These are phyloP conservation scores for Candida morakotiae DNA, from an alignment of 805 yeast species.

Conservation along the genomic window DNA sequence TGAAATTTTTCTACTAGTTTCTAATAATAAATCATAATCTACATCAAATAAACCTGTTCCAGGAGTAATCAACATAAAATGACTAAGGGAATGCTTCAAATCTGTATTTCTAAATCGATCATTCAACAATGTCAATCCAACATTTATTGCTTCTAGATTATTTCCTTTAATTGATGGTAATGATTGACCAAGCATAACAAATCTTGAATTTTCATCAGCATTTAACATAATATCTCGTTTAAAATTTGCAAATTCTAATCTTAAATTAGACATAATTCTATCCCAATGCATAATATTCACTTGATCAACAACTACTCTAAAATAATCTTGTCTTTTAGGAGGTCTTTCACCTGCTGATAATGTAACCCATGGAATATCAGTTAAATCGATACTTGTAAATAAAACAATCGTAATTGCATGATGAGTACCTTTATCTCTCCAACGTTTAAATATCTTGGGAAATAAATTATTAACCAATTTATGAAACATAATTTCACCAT, in stretches of 20 bases:
- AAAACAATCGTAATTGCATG: constrained; percentile 87
- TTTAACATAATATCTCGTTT: constrained; percentile 66
- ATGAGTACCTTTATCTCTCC: constrained; percentile 85
- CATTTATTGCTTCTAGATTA: constrained; percentile 77
- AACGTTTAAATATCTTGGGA: constrained; percentile 81
- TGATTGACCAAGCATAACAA: constrained; percentile 54
- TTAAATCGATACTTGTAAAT: constrained; percentile 75
- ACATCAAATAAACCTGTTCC: constrained; percentile 94
- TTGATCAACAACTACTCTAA: constrained; percentile 92
- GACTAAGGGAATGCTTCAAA: constrained; percentile 85
- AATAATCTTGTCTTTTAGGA: constrained; percentile 68
- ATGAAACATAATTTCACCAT: constrained; percentile 91
- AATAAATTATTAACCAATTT: constrained; percentile 87
- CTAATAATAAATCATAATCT: constrained; percentile 68
- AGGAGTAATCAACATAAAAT: constrained; percentile 81
- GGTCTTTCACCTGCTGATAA: constrained; percentile 71
- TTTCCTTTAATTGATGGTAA: constrained; percentile 90
- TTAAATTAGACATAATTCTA: constrained; percentile 80
- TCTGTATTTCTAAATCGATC: constrained; percentile 83
- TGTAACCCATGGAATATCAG: constrained; percentile 49
- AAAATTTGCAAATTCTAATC: constrained; percentile 82
- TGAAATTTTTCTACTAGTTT: constrained; percentile 71
- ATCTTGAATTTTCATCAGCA: constrained; percentile 13
- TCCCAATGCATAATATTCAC: constrained; percentile 87
- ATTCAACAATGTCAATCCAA: constrained; percentile 73